These are phyloP conservation scores for Lippia alba DNA, from an alignment of 305 asterid genomes.

Conservation along the genomic window DNA sequence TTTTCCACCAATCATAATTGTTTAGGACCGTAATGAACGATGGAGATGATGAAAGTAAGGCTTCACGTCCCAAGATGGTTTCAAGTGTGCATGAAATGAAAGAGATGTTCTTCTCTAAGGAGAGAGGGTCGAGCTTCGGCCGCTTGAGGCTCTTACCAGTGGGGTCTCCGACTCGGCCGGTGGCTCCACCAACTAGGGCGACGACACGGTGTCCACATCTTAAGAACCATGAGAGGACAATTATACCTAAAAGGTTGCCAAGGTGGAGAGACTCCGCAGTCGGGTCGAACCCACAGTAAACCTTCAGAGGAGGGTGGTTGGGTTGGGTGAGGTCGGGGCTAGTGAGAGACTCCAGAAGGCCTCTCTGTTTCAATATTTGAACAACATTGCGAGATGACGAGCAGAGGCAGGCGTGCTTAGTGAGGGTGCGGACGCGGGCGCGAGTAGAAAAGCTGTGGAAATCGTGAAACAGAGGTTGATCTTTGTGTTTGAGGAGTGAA, in stretches of 20 bases:
- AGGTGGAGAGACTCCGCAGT: constrained; percentile 92
- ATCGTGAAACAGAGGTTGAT: constrained; percentile 22
- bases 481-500: constrained; percentile 14
- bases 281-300: constrained; percentile 94
- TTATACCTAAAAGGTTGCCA: constrained; percentile 82
- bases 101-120: constrained; percentile 55
- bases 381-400: constrained; percentile 62
- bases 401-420: constrained; percentile 31
- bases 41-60: constrained; percentile 29
- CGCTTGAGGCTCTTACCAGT: constrained; percentile 85
- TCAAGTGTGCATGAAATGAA: constrained; percentile 57
- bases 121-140: constrained; percentile 66
- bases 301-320: constrained; percentile 56
- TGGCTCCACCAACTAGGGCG: constrained; percentile 90
- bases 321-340: constrained; percentile 55
- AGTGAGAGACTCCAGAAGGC: constrained; percentile 79
- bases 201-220: constrained; percentile 79
- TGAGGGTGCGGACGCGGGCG: constrained; percentile 3
- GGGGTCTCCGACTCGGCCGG: constrained; percentile 95
- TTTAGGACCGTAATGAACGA: constrained; percentile 52
- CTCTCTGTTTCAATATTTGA: constrained; percentile 73
- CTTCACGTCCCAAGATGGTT: constrained; percentile 47
- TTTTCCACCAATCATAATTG: constrained; percentile 96
- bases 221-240: constrained; percentile 91
- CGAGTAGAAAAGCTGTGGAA: constrained; percentile 30